Evolutionary conservation across 2,329 filamentous ascomycete species (phyloP).

Genomic region (Fusarium domesticum): DNA sequence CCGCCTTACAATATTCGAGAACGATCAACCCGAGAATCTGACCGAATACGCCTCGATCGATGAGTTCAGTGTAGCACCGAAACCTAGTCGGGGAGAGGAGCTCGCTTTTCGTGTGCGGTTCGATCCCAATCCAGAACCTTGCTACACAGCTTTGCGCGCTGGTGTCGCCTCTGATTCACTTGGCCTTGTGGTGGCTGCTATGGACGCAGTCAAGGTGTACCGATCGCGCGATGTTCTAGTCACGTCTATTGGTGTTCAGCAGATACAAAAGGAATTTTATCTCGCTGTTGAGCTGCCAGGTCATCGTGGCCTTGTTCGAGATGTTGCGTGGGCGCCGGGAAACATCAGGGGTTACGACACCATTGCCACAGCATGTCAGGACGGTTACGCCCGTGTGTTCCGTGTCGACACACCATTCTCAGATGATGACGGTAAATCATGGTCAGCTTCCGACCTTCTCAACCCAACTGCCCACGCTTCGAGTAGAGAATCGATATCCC

Average conservation of each 20-base stretch:
- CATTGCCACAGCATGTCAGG: constrained; percentile 88
- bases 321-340: constrained; percentile 89
- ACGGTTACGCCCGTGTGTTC: constrained; percentile 87
- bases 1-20: constrained; percentile 76
- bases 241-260: constrained; percentile 49
- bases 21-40: constrained; percentile 77
- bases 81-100: constrained; percentile 77
- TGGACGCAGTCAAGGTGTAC: constrained; percentile 80
- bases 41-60: constrained; percentile 73
- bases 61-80: constrained; percentile 68
- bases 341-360: constrained; percentile 88
- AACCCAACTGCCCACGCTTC: constrained; percentile 32
- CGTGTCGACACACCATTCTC: constrained; percentile 63
- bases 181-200: constrained; percentile 78
- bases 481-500: constrained; percentile 27
- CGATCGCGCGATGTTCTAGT: constrained; percentile 63
- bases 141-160: constrained; percentile 72
- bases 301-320: constrained; percentile 75
- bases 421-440: constrained; percentile 48
- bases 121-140: constrained; percentile 80
- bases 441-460: constrained; percentile 46
- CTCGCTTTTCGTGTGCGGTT: constrained; percentile 82
- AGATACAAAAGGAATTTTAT: constrained; percentile 75
- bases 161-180: constrained; percentile 79
- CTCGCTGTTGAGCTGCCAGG: constrained; percentile 72